phyloP scores from a whole-genome alignment of 225 moss, liverwort and hornwort genomes.

The Antitrichia curtipendula region DNA sequence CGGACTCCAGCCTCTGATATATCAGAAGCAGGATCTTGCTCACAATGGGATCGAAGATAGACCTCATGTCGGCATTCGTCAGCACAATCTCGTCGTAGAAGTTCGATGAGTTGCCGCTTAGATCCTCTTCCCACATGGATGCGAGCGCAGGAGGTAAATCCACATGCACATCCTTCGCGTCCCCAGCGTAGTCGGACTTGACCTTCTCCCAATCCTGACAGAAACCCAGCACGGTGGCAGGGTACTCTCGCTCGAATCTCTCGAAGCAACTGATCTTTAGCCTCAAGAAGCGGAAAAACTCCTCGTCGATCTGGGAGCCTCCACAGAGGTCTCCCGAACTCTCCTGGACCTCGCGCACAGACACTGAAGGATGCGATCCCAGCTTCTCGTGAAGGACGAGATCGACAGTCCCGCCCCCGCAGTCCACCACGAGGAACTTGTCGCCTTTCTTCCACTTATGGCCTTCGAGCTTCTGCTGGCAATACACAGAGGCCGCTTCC shows the following conservation, averaged over 20 bases:
- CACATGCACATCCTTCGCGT: neutral
- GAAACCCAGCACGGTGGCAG: neutral
- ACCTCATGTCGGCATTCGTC: neutral
- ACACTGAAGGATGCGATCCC: neutral
- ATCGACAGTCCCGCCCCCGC: neutral
- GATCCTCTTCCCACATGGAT: neutral
- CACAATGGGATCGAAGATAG: constrained; percentile 13
- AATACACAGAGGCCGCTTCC: neutral
- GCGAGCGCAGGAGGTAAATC: neutral
- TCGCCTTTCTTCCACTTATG: neutral
- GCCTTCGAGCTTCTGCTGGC: neutral
- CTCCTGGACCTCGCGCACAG: neutral
- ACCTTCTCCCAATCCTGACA: neutral
- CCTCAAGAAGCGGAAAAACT: neutral
- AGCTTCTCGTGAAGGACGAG: neutral
- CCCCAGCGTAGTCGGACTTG: neutral
- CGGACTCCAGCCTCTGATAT: neutral
- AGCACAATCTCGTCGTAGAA: constrained; percentile 3
- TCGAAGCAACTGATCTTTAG: neutral
- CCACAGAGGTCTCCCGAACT: constrained; percentile 14
- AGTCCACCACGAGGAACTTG: neutral
- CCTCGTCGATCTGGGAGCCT: neutral
- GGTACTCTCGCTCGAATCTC: neutral
- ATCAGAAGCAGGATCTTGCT: neutral
- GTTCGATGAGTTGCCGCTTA: no score